Evolutionary conservation across 495 filamentous ascomycete species (phyloP).

Genomic region (Symbiotaphrina buchneri): DNA sequence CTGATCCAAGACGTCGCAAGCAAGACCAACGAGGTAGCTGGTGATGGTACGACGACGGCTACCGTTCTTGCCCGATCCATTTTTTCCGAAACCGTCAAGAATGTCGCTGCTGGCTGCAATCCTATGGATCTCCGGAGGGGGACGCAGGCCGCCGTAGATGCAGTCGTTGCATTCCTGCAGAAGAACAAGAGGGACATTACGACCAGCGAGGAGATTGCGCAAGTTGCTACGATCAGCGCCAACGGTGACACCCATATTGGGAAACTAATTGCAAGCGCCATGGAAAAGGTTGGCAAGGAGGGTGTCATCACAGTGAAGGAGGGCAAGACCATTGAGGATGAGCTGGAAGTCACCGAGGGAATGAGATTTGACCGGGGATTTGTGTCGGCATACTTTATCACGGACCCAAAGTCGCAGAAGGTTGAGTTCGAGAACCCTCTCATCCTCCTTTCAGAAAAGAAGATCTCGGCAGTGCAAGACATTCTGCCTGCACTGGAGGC

Average conservation of each 20-base stretch:
- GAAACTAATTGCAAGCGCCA: constrained; percentile 85
- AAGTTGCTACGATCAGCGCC: constrained; percentile 93
- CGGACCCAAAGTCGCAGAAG: constrained; percentile 93
- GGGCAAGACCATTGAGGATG: constrained; percentile 94
- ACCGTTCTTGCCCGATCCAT: constrained; percentile 94
- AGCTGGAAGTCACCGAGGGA: constrained; percentile 96
- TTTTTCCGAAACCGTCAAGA: constrained; percentile 99
- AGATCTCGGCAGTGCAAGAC: constrained; percentile 96
- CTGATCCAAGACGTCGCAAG: constrained; percentile 94
- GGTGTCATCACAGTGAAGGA: constrained; percentile 99
- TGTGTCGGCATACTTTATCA: constrained; percentile 99
- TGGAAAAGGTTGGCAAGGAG: constrained; percentile 99
- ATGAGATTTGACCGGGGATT: constrained; percentile 99
- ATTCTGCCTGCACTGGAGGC: constrained; percentile 95
- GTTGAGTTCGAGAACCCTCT: constrained; percentile 99
- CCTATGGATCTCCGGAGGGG: constrained; percentile 96
- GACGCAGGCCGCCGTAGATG: constrained; percentile 87
- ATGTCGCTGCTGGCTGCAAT: constrained; percentile 97
- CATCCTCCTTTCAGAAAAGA: constrained; percentile 97
- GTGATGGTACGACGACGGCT: constrained; percentile 95
- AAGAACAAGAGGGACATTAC: constrained; percentile 93
- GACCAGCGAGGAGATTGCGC: constrained; percentile 88
- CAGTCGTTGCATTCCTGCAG: constrained; percentile 82
- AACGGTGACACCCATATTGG: constrained; percentile 95
- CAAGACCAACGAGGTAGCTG: constrained; percentile 97